Evolutionary conservation across 176 grass and related monocot genomes (phyloP).

Genomic region (Olyra latifolia): DNA sequence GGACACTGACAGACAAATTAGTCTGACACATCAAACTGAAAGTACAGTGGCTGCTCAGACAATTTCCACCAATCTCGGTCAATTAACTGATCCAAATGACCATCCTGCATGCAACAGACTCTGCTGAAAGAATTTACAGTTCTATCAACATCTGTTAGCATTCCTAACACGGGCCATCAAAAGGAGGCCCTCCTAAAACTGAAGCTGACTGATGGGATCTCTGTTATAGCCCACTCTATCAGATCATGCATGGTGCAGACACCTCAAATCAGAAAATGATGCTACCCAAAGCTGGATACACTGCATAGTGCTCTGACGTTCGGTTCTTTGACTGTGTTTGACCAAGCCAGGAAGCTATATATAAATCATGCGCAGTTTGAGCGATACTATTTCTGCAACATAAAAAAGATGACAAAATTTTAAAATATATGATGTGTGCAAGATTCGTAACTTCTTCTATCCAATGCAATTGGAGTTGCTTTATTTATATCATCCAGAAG

Average conservation of each 20-base stretch:
- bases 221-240: not conserved
- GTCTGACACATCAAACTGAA: conserved; percentile 5
- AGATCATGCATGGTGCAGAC: conserved; percentile 1
- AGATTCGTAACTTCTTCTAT: not conserved
- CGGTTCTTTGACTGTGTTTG: not conserved
- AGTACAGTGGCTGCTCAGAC: not conserved
- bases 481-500: not conserved
- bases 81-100: conserved; percentile 12
- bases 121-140: not conserved
- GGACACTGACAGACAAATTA: not conserved
- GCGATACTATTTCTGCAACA: not conserved
- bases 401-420: not conserved
- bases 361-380: not conserved
- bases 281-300: conserved; percentile 14
- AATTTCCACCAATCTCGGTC: not conserved
- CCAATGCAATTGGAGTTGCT: not conserved
- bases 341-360: not conserved
- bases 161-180: not conserved
- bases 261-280: conserved; percentile 2
- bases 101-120: not conserved
- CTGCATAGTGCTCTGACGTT: not conserved
- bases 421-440: not conserved
- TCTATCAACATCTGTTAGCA: not conserved
- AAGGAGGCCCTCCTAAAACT: conserved; percentile 3
- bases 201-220: not conserved